Base-by-base conservation (phyloP, 805 yeast species). In the Saccharomycopsis oosterbeekiorum region DNA sequence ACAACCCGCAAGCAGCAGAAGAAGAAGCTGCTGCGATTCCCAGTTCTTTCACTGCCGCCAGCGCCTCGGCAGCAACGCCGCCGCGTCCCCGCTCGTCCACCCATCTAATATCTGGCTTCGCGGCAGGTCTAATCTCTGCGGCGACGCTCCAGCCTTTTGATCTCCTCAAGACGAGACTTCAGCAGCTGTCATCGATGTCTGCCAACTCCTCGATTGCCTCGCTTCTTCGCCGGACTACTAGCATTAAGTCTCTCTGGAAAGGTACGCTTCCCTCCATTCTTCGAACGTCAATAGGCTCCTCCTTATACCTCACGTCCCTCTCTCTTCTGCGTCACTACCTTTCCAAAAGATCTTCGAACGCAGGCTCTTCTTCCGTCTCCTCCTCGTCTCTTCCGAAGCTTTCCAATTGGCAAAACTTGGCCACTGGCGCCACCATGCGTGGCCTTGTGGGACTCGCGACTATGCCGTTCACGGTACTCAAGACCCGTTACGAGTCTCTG, bases 71-170 rank as follows among this genome's bases (percentile, higher is more conserved):
- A 37, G 15, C 12, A 14, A 37, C 15, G 2, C 34, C 24, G 34
- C 12, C 53, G 15, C 4, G 26, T 15, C 53, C 53, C 11, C 53
- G 53, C 4, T 51, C 60, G n/a, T 19, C 43, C 21, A 64, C 96
- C 9, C 93, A 89, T 70, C 78, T 94, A 56, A 76, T 84, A 0
- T 92, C 97, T 1, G 99, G 99, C 0, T 84, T 94, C 60, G 68
- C 91, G 12, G 99, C 98, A 36, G 99, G 96, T 71, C 79, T 94
- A 62, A 91, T 89, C 2, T 86, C 94, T 24, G 87, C 96, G 66
- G 72, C 93, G 5, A 84, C 89, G 37, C 94, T 94, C 68, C 99
- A 94, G 12, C 99, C 99, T 3, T 84, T 93, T 36, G 99, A 94
- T 70, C 97, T 94, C 10, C 74, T 94, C 60, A 94, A 94, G 71